phyloP scores from a whole-genome alignment of 1,284 basidiomycete genomes.

The Cerioporus squamosus region DNA sequence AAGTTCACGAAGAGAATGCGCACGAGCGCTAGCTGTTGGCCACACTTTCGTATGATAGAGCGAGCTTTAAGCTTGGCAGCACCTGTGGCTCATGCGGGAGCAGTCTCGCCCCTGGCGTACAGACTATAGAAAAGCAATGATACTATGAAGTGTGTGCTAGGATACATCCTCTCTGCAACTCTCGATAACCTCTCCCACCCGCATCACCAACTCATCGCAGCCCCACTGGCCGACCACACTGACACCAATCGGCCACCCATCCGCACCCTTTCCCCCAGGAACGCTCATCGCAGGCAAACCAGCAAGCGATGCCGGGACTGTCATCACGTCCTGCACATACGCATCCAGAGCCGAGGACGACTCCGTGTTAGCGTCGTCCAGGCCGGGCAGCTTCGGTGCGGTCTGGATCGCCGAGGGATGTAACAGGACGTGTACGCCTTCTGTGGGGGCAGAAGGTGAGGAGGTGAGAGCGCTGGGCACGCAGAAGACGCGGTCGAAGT shows the following conservation, averaged over 20 bases:
- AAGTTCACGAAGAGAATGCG: too few relatives aligned
- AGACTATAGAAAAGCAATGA: too few relatives aligned
- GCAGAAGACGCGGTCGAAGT: slow-evolving; percentile 78
- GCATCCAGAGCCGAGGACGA: slow-evolving; percentile 44
- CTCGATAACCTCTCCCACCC: slow-evolving; percentile 49
- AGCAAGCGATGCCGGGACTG: slow-evolving; percentile 89
- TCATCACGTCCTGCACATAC: slow-evolving; percentile 93
- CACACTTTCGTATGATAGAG: too few relatives aligned
- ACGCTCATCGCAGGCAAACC: slow-evolving; percentile 86
- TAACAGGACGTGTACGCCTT: slow-evolving; percentile 79
- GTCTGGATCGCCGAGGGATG: slow-evolving; percentile 86
- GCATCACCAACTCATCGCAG: slow-evolving; percentile 67
- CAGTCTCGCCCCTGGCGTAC: too few relatives aligned
- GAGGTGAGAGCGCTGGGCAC: slow-evolving; percentile 50
- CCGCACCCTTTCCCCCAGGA: slow-evolving; percentile 55
- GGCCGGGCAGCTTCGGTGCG: slow-evolving; percentile 60
- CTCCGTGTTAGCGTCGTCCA: not conserved
- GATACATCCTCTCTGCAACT: not conserved
- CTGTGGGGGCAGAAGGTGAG: slow-evolving; percentile 5
- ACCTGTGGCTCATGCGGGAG: too few relatives aligned
- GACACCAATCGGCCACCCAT: slow-evolving; percentile 87
- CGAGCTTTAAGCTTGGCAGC: too few relatives aligned
- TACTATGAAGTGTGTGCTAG: not conserved
- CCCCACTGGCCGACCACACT: slow-evolving; percentile 94
- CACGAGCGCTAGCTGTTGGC: too few relatives aligned